phyloP scores from a whole-genome alignment of 2,329 filamentous ascomycete species.

The Aureobasidium vineae region DNA sequence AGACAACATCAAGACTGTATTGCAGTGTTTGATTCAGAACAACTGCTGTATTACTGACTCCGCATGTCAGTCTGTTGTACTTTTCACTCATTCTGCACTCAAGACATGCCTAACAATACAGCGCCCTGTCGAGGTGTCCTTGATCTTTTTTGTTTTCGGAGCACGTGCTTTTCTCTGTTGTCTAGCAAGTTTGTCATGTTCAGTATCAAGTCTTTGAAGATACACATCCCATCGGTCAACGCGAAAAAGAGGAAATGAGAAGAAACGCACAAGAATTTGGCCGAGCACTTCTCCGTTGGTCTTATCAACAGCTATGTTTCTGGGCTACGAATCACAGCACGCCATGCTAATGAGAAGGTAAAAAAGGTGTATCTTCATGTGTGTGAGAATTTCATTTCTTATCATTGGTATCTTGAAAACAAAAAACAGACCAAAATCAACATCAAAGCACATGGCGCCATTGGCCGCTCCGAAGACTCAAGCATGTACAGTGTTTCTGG shows the following conservation, averaged over 20 bases:
- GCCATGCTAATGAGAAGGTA: not conserved
- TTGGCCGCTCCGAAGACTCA: not conserved
- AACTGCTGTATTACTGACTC: too few species aligned
- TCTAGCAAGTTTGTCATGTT: not conserved
- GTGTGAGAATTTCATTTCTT: conserved; percentile 2
- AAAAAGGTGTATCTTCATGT: not conserved
- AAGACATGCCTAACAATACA: too few species aligned
- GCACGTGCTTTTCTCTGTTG: not conserved
- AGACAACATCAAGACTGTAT: not conserved
- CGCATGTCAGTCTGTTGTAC: not conserved
- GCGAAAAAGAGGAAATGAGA: conserved; percentile 1
- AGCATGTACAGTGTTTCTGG: not conserved
- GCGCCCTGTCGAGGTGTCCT: not conserved
- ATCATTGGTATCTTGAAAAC: not conserved
- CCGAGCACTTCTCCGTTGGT: not conserved
- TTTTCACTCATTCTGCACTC: not conserved
- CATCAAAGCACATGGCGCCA: not conserved
- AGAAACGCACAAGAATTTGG: conserved; percentile 6
- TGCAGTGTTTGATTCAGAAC: not conserved
- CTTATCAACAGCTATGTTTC: conserved; percentile 1
- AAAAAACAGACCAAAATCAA: not conserved
- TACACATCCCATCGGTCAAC: not conserved
- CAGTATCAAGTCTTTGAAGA: not conserved
- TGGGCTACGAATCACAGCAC: not conserved
- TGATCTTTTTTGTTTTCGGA: not conserved